Conservation (phyloP, 2,329 filamentous ascomycete species). For the Calcarisporium arbuscula region DNA sequence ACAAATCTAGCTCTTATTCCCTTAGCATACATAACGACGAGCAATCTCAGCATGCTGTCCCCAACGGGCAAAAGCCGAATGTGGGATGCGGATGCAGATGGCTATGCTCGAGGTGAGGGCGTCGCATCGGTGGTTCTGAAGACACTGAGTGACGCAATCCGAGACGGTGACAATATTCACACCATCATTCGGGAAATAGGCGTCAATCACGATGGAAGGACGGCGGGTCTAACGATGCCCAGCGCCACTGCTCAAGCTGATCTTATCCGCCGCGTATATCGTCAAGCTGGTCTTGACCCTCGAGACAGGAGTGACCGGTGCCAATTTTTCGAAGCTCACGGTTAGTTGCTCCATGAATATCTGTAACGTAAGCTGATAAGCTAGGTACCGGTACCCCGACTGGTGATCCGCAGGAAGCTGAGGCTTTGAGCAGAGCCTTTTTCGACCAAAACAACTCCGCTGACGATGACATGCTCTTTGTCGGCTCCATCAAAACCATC, state of each 20-base stretch:
- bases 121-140: conserved; percentile 3
- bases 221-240: conserved; percentile 5
- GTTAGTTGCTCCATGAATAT: no score
- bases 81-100: conserved; percentile 39
- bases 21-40: conserved; percentile 7
- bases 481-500: conserved; percentile 21
- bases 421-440: conserved; percentile 33
- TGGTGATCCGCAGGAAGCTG: conserved; percentile 19
- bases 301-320: not conserved
- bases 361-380: no score
- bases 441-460: conserved; percentile 13
- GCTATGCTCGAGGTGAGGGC: conserved; percentile 27
- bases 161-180: conserved; percentile 3
- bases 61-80: conserved; percentile 26
- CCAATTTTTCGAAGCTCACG: conserved; percentile 7
- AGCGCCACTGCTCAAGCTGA: conserved; percentile 1
- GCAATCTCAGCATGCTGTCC: conserved; percentile 28
- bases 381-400: conserved; percentile 6
- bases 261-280: conserved; percentile 1
- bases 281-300: not conserved
- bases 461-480: conserved; percentile 10
- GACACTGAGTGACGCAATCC: conserved; percentile 1
- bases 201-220: conserved; percentile 6
- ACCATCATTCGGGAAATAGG: conserved; percentile 3
- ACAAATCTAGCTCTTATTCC: no score